Conservation (phyloP, 306 rosid species). For the Acacia confusa region DNA sequence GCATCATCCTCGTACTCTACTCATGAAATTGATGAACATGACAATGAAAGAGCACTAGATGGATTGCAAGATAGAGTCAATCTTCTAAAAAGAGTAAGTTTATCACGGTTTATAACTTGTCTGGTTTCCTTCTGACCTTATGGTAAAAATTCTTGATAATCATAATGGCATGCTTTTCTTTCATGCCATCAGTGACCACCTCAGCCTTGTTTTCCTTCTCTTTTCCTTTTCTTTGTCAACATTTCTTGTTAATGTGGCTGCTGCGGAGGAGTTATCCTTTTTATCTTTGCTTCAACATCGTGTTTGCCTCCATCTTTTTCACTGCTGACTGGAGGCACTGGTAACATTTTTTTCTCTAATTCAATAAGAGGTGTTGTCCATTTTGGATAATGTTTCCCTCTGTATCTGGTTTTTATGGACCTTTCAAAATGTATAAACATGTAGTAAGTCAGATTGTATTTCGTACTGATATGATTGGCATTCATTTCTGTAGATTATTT, state of each 20-base stretch:
- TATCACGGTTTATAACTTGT: constrained; percentile 6
- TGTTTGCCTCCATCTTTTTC: constrained; percentile 14
- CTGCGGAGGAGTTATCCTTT: background rate
- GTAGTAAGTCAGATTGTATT: constrained; percentile 5
- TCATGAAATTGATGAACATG: constrained; percentile 95
- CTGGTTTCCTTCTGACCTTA: background rate
- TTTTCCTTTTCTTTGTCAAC: background rate
- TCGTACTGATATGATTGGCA: constrained; percentile 3
- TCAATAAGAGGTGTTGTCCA: background rate
- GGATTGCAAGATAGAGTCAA: constrained; percentile 93
- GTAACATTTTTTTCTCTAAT: background rate
- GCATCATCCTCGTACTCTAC: constrained; percentile 47
- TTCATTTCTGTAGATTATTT: constrained; percentile 18
- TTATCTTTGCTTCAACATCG: background rate
- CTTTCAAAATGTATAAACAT: constrained; percentile 3
- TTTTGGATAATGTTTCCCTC: constrained; percentile 6
- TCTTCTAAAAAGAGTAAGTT: constrained; percentile 82
- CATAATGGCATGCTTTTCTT: background rate
- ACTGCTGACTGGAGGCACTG: constrained; percentile 8
- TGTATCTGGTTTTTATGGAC: background rate
- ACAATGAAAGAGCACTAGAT: constrained; percentile 76
- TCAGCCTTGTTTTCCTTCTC: background rate
- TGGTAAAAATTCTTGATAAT: background rate
- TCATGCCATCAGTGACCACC: constrained; percentile 1
- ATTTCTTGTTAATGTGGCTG: background rate